Evolutionary conservation across 192 early-diverging fungal genomes (phyloP), one percentile per base, ranked within the genome.

Genomic region (Mortierella claussenii): DNA sequence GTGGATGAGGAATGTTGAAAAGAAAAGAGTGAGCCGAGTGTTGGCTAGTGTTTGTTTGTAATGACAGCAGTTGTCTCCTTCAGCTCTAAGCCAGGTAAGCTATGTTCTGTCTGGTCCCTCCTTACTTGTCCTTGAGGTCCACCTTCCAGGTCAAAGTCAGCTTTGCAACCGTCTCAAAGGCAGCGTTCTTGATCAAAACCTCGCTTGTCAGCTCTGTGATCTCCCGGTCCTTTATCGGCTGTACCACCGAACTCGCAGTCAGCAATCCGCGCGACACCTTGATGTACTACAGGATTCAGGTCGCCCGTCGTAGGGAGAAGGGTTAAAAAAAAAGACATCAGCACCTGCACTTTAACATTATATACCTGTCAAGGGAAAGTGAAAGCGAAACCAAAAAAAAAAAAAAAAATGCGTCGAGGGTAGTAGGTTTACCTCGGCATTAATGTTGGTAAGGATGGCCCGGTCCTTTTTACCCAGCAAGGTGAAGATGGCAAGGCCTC

Each of bases 341-440:
- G 4, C 24, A 55, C 3, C 11, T 31, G 7, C 1, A 10, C 3
- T 43, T 1, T 9, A 27, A 30, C 13, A 13, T n/a, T n/a, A n/a
- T n/a, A n/a, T n/a, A n/a, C n/a, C n/a, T n/a, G n/a, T n/a, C n/a
- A n/a, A n/a, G n/a, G n/a, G n/a, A n/a, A n/a, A n/a, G n/a, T n/a
- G n/a, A n/a, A n/a, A n/a, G n/a, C n/a, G n/a, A n/a, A n/a, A n/a
- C n/a, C n/a, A n/a, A n/a, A n/a, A n/a, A n/a, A n/a, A n/a, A n/a
- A n/a, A n/a, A n/a, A n/a, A n/a, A n/a, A n/a, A n/a, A n/a, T n/a
- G n/a, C n/a, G n/a, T n/a, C n/a, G n/a, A n/a, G n/a, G n/a, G n/a
- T n/a, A n/a, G n/a, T n/a, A n/a, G n/a, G n/a, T 28, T 61, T 62
- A 88, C 86, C 66, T 88, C 84, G 15, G 83, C 80, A 50, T 80